Base-by-base conservation (phyloP, 2,329 filamentous ascomycete genomes). In the Aspergillus sp. region DNA sequence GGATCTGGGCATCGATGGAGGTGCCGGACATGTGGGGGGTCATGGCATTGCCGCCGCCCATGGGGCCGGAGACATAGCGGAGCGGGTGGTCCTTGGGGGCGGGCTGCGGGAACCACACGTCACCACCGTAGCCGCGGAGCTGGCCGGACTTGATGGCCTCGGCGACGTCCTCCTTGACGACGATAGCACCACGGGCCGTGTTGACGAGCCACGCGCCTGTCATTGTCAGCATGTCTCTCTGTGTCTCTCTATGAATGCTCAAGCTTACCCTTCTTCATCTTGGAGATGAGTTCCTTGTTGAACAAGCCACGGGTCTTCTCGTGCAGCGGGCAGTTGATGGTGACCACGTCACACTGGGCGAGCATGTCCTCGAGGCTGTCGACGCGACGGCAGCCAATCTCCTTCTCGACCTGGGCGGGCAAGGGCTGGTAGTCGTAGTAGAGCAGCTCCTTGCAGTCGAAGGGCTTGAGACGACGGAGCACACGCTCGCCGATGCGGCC, bases 361-460 rank as follows among this genome's bases (percentile, higher is more conserved):
- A 98, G 74, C 82, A 98, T 85, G 71, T 97, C 91, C 79, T 96
- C 90, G 63, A 98, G 83, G 63, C 69, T 80, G 42, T 91, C 85
- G 50, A 97, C 89, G 52, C 93, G 83, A 63, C 88, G 81, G 81
- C 85, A 90, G 70, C 91, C 91, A 73, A 97, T 97, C 78, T 96
- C 91, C 73, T 86, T 82, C 82, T 97, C 90, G 62, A 82, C 78
- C 77, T 95, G 89, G 51, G 88, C 65, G 51, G 74, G 78, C 56
- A 98, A 79, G 44, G 91, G 89, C 80, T 98, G 93, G 85, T 98
- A 98, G 77, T 98, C 93, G 70, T 87, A 97, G 86, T 98, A 98
- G 55, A 97, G 82, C 43, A 98, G 82, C 80, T 97, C 91, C 84
- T 95, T 95, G 88, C 93, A 98, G 79, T 95, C 91, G 67, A 98